Conservation (phyloP, 169 alveolate species). For the Sarcocystis neurona region DNA sequence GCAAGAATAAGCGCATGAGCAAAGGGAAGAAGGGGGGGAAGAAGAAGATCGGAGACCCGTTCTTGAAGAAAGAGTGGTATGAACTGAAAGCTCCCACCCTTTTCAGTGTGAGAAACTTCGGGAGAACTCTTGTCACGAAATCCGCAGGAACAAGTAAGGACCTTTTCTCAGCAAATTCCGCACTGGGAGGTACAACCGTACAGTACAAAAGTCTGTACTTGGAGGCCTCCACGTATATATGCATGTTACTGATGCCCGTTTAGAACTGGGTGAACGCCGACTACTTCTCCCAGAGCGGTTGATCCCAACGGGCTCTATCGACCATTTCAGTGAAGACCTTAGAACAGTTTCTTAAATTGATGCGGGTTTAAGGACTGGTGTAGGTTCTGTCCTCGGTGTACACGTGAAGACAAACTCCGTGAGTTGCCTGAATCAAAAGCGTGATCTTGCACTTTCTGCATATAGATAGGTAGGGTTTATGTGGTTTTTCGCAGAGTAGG, state of each 20-base stretch:
- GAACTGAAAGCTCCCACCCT: slow-evolving; percentile 94
- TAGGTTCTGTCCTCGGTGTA: too few species aligned
- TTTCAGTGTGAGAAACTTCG: slow-evolving; percentile 92
- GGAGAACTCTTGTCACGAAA: slow-evolving; percentile 94
- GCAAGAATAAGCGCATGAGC: slow-evolving; percentile 95
- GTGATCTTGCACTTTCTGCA: too few species aligned
- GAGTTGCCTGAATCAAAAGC: too few species aligned
- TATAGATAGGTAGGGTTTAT: too few species aligned
- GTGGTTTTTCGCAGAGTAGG: too few species aligned
- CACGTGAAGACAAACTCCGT: too few species aligned
- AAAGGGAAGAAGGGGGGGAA: slow-evolving; percentile 97
- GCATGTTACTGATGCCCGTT: background rate
- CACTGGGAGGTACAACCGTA: background rate
- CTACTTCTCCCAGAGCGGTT: background rate
- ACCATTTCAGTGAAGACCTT: too few species aligned
- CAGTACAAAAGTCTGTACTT: background rate
- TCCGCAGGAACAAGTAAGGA: slow-evolving; percentile 89
- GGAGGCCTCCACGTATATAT: background rate
- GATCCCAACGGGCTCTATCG: too few species aligned
- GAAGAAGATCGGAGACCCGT: slow-evolving; percentile 96
- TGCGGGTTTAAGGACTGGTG: too few species aligned
- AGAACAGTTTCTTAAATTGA: too few species aligned
- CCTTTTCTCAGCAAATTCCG: background rate
- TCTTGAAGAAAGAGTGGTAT: slow-evolving; percentile 96
- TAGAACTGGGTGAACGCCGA: background rate